Base-by-base conservation (phyloP, 2,329 filamentous ascomycete genomes). In the Fusarium palustre region DNA sequence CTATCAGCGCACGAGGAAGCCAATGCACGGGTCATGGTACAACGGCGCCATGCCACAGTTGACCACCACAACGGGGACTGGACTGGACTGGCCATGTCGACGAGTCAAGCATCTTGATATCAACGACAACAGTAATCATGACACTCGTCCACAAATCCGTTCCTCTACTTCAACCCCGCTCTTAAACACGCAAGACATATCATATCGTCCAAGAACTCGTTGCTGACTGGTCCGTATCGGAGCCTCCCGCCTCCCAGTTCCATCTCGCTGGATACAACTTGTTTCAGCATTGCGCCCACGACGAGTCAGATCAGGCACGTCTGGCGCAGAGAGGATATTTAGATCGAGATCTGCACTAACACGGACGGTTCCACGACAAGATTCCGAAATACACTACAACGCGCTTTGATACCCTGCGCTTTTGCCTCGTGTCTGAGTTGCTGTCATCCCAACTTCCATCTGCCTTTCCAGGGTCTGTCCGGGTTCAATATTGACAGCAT, bases 311-410 rank as follows among this genome's bases (percentile, higher is more conserved):
- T 68, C 63, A 71, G 46, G 59, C 57, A 66, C 59, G 60, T 64
- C 71, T 67, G 48, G 54, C 64, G 54, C 64, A 61, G 65, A 54
- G 63, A 71, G 61, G 66, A 61, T 65, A 61, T 48, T 55, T 55
- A 64, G 68, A 75, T 75, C 73, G 70, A 68, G 73, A 75, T 75
- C 71, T 75, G 50, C 72, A 70, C 72, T 74, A 48, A 73, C 65
- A 65, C 62, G 52, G 65, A 59, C 60, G 46, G 58, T 74, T 42
- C 64, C 60, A 69, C 55, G 66, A 66, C 63, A 54, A 61, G 45
- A 48, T 66, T 62, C 59, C 46, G 66, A 55, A 53, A 52, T 48
- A 39, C 66, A 61, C 61, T 64, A 62, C 28, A 41, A 25, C n/a
- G 34, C 34, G 45, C 49, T 64, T 67, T 65, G 64, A 67, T 71